Conservation (phyloP, 2,329 filamentous ascomycete species). For the Alternaria tenuissima region DNA sequence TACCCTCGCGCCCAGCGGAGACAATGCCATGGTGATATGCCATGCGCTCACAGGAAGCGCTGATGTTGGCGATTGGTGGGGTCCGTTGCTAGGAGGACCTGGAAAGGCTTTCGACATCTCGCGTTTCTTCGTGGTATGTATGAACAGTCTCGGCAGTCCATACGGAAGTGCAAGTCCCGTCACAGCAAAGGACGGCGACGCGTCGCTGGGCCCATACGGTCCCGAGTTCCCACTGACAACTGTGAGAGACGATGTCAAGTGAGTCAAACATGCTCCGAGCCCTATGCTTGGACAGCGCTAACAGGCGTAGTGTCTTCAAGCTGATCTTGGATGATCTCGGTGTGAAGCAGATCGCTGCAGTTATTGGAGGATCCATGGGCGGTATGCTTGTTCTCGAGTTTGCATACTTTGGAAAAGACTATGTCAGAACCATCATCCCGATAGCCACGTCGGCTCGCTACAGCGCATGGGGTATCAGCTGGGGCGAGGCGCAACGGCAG, state of each 20-base stretch:
- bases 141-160: slow-evolving; percentile 85
- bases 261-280: slow-evolving; percentile 47
- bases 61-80: slow-evolving; percentile 90
- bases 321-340: slow-evolving; percentile 81
- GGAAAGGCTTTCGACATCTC: slow-evolving; percentile 83
- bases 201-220: slow-evolving; percentile 79
- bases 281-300: slow-evolving; percentile 9
- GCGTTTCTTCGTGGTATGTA: slow-evolving; percentile 84
- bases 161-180: slow-evolving; percentile 89
- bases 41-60: slow-evolving; percentile 87
- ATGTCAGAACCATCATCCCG: slow-evolving; percentile 80
- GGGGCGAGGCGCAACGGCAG: slow-evolving; percentile 87
- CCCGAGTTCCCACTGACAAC: slow-evolving; percentile 97
- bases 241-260: slow-evolving; percentile 94
- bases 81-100: slow-evolving; percentile 78
- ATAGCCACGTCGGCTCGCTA: slow-evolving; percentile 86
- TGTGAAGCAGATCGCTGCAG: slow-evolving; percentile 78
- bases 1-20: slow-evolving; percentile 61
- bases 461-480: slow-evolving; percentile 90
- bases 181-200: slow-evolving; percentile 84
- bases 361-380: slow-evolving; percentile 84
- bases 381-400: slow-evolving; percentile 93
- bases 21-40: slow-evolving; percentile 75
- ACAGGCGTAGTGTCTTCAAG: slow-evolving; percentile 71
- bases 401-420: slow-evolving; percentile 88